Evolutionary conservation across 1,139 yeast species (phyloP).

Genomic region (Candida mesenterica): DNA sequence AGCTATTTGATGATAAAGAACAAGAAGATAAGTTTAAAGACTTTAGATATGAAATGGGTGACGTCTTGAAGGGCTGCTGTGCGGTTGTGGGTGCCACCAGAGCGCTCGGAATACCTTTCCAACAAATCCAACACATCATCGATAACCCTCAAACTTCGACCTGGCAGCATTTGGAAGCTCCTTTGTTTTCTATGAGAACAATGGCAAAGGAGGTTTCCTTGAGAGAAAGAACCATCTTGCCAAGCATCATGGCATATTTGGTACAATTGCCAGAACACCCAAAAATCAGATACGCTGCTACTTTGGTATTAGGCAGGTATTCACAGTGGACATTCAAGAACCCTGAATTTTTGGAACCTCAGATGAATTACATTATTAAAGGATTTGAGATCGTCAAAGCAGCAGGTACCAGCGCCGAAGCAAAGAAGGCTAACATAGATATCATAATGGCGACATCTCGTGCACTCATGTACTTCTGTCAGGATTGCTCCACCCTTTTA

Average conservation of each 20-base stretch:
- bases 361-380: slow-evolving; percentile 76
- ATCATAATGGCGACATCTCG: slow-evolving; percentile 86
- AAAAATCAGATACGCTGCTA: slow-evolving; percentile 87
- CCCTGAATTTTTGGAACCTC: slow-evolving; percentile 78
- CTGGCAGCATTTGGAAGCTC: slow-evolving; percentile 93
- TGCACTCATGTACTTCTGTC: slow-evolving; percentile 92
- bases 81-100: slow-evolving; percentile 76
- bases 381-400: slow-evolving; percentile 56
- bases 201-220: slow-evolving; percentile 90
- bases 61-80: slow-evolving; percentile 91
- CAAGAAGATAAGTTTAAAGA: slow-evolving; percentile 91
- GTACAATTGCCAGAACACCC: slow-evolving; percentile 80
- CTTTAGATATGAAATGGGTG: slow-evolving; percentile 95
- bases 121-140: slow-evolving; percentile 45
- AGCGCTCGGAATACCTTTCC: slow-evolving; percentile 65
- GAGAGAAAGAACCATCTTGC: slow-evolving; percentile 66
- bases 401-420: slow-evolving; percentile 14
- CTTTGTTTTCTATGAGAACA: slow-evolving; percentile 84
- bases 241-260: slow-evolving; percentile 71
- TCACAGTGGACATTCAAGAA: slow-evolving; percentile 93
- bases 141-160: slow-evolving; percentile 29
- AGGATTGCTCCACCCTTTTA: slow-evolving; percentile 76
- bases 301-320: slow-evolving; percentile 88
- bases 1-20: slow-evolving; percentile 61
- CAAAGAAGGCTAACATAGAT: slow-evolving; percentile 31